Base-by-base conservation (phyloP, 495 filamentous ascomycete species). In the Cryomyces antarcticus region DNA sequence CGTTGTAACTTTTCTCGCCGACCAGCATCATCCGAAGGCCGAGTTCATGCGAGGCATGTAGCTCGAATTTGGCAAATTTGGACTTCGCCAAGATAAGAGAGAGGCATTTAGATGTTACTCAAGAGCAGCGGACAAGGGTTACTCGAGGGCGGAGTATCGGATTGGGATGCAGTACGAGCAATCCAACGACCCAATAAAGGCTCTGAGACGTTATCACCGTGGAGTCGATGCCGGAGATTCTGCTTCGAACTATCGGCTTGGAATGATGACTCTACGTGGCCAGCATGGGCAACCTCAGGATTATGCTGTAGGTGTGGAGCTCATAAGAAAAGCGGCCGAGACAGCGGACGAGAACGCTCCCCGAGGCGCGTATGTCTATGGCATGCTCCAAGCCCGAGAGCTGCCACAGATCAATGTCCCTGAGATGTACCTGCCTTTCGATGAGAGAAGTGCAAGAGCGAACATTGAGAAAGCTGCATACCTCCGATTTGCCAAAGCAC, bases 131-230 rank as follows among this genome's bases (percentile, higher is more conserved):
- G 78, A 92, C 45, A 77, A 78, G 45, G 85, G 84, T n/a, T 93
- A 80, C 65, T 78, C 82, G n/a, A 69, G 89, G 44, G 86, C 92
- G 31, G 83, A 96, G 56, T 97, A 97, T 61, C 73, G 89, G 28
- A 93, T 97, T 58, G 89, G 89, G 41, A 96, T 95, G 89, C 85
- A 94, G 41, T 96, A 83, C 57, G 89, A 97, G 58, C 80, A 75
- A 52, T 84, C 84, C 5, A 93, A 89, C 50, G 87, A 96, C 52
- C 75, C 82, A 29, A 69, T 76, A 30, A 95, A 93, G 55, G 92
- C 89, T 3, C 77, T 94, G 52, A 73, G 73, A 53, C 85, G 95
- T 60, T 97, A 96, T 57, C 69, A 78, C 36, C 67, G 73, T 30
- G 89, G 89, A 39, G 76, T 88, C 11, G 64, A 73, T 40, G 61